Conservation (phyloP, 768 basidiomycete species). For the Clitopilus hobsonii region DNA sequence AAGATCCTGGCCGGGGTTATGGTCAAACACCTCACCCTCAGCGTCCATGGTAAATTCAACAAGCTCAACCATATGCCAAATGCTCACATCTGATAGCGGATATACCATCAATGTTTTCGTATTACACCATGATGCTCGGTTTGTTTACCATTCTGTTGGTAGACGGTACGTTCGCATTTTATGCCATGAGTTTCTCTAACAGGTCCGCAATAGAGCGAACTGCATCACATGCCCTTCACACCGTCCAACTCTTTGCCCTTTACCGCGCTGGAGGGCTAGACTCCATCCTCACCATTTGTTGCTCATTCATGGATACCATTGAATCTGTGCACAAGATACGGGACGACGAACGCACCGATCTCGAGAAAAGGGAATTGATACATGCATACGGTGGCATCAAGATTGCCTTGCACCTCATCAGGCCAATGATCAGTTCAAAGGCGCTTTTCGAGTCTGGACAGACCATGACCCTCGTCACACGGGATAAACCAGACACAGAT, state of each 20-base stretch:
- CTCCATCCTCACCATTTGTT: constrained; percentile 55
- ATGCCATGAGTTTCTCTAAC: constrained; percentile 4
- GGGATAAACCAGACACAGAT: constrained; percentile 78
- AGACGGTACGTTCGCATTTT: constrained; percentile 33
- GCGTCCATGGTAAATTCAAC: constrained; percentile 44
- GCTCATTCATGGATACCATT: constrained; percentile 51
- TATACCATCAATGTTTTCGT: constrained; percentile 33
- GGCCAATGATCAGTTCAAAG: constrained; percentile 73
- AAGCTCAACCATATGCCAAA: not conserved
- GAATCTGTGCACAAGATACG: constrained; percentile 43
- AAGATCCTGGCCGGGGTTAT: constrained; percentile 67
- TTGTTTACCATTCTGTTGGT: constrained; percentile 40
- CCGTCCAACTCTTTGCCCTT: constrained; percentile 74
- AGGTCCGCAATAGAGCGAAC: constrained; percentile 57
- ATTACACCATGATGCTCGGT: constrained; percentile 43
- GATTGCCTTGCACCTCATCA: constrained; percentile 72
- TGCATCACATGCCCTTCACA: constrained; percentile 70
- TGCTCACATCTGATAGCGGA: constrained; percentile 15
- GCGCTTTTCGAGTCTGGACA: constrained; percentile 84
- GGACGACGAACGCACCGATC: constrained; percentile 53
- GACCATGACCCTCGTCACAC: constrained; percentile 63
- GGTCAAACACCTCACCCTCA: constrained; percentile 59
- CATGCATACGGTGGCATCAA: constrained; percentile 81
- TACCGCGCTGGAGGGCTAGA: constrained; percentile 68
- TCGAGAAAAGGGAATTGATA: constrained; percentile 57